These are phyloP conservation scores for Pascua guehoae DNA, from an alignment of 1,284 basidiomycete species.

Conservation along the genomic window DNA sequence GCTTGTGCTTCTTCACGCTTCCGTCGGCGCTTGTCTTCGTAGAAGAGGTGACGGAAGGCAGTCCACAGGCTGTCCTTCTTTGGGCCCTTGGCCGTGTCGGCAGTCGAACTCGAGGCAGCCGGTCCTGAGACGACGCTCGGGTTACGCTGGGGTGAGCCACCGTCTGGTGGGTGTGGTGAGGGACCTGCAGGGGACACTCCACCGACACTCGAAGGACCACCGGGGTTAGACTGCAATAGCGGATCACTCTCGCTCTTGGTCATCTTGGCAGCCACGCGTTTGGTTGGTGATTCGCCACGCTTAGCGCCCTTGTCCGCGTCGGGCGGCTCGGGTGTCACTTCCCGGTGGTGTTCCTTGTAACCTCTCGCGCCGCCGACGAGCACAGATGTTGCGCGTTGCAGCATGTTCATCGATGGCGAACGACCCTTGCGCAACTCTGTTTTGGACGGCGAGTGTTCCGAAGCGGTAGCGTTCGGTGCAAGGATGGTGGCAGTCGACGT, in stretches of 20 bases:
- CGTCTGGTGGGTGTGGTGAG: too few species aligned
- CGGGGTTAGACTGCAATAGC: neutral
- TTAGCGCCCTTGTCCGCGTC: slow-evolving; percentile 5
- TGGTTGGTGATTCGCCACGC: slow-evolving; percentile 34
- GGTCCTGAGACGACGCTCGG: neutral
- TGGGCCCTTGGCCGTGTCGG: slow-evolving; percentile 10
- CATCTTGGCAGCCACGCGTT: slow-evolving; percentile 19
- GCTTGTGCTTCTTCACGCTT: slow-evolving; percentile 27
- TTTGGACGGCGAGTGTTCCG: slow-evolving; percentile 19
- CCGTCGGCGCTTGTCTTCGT: slow-evolving; percentile 49
- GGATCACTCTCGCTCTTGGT: slow-evolving; percentile 27
- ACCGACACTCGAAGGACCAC: too few species aligned
- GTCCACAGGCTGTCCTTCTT: slow-evolving; percentile 50
- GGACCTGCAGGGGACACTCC: too few species aligned
- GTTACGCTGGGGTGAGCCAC: too few species aligned
- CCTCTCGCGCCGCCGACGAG: slow-evolving; percentile 52
- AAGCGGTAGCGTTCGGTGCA: slow-evolving; percentile 2
- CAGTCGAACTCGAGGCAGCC: neutral
- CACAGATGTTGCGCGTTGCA: slow-evolving; percentile 84
- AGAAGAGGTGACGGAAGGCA: slow-evolving; percentile 52
- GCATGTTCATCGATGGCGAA: slow-evolving; percentile 83
- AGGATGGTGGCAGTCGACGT: neutral
- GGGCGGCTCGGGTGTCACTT: neutral
- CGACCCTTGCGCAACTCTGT: slow-evolving; percentile 56
- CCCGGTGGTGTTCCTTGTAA: neutral